Evolutionary conservation across 441 rosid species (phyloP), one percentile per base, ranked within the genome.

Genomic region (Croton setiger): DNA sequence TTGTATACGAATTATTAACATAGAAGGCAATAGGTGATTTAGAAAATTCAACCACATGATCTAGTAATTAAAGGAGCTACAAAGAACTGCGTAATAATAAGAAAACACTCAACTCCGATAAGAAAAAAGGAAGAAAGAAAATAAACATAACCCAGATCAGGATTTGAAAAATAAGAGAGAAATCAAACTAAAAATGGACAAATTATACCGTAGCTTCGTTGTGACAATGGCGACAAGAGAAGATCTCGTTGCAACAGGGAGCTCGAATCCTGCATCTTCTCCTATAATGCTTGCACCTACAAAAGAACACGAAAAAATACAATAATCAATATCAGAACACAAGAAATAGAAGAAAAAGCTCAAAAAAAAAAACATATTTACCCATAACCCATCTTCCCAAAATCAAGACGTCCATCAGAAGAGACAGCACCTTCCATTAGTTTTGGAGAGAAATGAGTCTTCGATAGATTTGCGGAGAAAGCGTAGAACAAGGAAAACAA

Each of bases 321-420:
- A 8, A 62, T 48, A n/a, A n/a, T 13, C 6, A 18, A 20, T n/a
- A 49, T n/a, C n/a, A 71, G 18, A 57, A 17, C 10, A 57, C n/a
- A 27, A 11, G 49, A n/a, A 71, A 11, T 17, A 65, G 15, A 14
- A 27, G 4, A 17, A 48, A 12, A 35, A 20, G 6, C 53, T n/a
- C 33, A 31, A 27, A 11, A 51, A 2, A 52, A 13, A 45, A 54
- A 17, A 4, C 20, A 47, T 43, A 66, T 47, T 45, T 83, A 92
- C 99, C 98, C 99, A 57, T 81, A 92, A 31, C 93, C 95, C 98
- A 92, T 94, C 85, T 78, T 85, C 76, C 99, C 99, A 81, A 85
- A 92, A 75, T 70, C 86, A 67, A 90, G 90, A 60, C 99, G 98
- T 70, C 87, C 96, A 75, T 89, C 75, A 71, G 70, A 78, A 10